Evolutionary conservation across 768 basidiomycete species (phyloP), one percentile per base, ranked within the genome.

Genomic region (Rubroboletus pulcherrimus): DNA sequence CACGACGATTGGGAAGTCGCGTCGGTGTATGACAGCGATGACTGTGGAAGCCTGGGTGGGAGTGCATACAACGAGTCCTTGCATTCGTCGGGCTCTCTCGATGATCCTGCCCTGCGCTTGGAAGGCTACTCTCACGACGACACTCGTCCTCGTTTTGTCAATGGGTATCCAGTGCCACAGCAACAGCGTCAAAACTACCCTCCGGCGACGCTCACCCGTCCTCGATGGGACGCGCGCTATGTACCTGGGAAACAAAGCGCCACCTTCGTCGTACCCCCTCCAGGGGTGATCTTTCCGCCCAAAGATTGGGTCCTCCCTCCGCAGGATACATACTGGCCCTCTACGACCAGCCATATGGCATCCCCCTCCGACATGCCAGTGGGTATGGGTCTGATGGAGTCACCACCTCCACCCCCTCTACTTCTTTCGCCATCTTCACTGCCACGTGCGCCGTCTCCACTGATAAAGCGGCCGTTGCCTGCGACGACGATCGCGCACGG

Each of bases 1-100:
- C 53, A 61, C 43, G 58, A 63, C 29, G 67, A 69, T 55, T 69
- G 67, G 67, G 67, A 69, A 51, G 54, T 70, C 47, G 67, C 66
- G 19, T 69, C 67, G 33, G 57, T 64, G 26, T 69, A 69, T 50
- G 57, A 62, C 42, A 69, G 68, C 52, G 67, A 69, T 56, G 68
- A 66, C 53, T 62, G 68, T 56, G 61, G 58, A 43, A 70, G 61
- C 31, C 33, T 62, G 19, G 64, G 60, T 7, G 58, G 63, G 15
- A 70, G 67, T 40, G 51, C 19, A 48, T 66, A 55, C 46, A 29
- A 55, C 29, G 63, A 58, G 11, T 59, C 63, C 11, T 38, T 47
- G 47, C 53, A 53, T 12, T 46, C 46, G 11, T 43, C 61, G 15
- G 39, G 33, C 17, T 50, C 54, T 24, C 34, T 48, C 7, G 46